Percentiles rank a stretch among this genome's conserved stretches.
Evolutionary conservation across 768 basidiomycete genomes (phyloP).

Genomic region (Suillus subalutaceus): DNA sequence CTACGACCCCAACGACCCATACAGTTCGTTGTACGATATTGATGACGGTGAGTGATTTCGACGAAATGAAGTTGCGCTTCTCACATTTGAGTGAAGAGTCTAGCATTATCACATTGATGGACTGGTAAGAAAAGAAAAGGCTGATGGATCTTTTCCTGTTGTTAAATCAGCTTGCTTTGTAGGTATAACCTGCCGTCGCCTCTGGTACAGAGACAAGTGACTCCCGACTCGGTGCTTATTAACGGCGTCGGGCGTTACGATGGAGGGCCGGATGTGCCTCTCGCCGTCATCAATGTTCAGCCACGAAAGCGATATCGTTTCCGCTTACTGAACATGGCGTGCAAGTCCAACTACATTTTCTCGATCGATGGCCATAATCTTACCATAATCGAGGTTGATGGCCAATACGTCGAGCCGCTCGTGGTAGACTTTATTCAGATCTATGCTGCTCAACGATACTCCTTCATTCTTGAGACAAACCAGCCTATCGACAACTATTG

Average conservation of each 20-base stretch:
- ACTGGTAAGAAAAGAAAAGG: background rate
- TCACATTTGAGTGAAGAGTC: background rate
- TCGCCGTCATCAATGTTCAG: constrained; percentile 41
- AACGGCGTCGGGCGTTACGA: constrained; percentile 43
- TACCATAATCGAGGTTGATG: constrained; percentile 53
- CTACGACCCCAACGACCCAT: constrained; percentile 36
- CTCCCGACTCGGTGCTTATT: constrained; percentile 23
- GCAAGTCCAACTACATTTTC: constrained; percentile 46
- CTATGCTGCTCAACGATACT: constrained; percentile 56
- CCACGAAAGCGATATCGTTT: constrained; percentile 39
- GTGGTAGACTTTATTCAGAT: constrained; percentile 46
- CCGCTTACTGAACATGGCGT: constrained; percentile 44
- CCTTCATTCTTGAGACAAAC: constrained; percentile 43
- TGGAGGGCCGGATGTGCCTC: constrained; percentile 33
- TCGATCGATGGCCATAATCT: constrained; percentile 49
- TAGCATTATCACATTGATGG: background rate
- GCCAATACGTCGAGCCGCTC: constrained; percentile 38
- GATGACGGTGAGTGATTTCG: background rate
- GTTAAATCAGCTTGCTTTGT: background rate
- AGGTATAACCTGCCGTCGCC: background rate
- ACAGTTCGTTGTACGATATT: background rate
- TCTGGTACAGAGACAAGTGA: background rate
- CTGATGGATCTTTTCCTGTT: background rate
- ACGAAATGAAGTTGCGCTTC: background rate
- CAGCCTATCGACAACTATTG: constrained; percentile 44